Evolutionary conservation across 208 protist genomes (phyloP).

Genomic region (Lotmaria passim): DNA sequence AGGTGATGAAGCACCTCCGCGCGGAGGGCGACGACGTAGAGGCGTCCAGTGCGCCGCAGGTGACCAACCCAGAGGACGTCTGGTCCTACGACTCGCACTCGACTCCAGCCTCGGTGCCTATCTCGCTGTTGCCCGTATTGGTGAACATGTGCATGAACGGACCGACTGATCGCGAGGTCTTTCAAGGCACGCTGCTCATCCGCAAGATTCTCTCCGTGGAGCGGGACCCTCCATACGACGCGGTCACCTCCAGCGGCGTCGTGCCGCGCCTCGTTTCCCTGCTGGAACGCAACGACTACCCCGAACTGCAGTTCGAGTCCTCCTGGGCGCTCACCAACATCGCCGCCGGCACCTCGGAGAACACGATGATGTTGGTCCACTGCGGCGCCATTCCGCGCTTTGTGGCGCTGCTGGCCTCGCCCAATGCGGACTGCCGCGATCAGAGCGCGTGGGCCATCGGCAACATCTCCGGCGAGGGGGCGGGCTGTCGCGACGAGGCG

Average conservation of each 20-base stretch:
- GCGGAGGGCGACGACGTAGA: conserved; percentile 31
- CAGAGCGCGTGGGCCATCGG: conserved; percentile 99
- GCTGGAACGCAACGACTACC: conserved; percentile 76
- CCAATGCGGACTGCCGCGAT: conserved; percentile 94
- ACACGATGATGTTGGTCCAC: conserved; percentile 93
- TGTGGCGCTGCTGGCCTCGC: conserved; percentile 92
- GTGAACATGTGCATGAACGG: conserved; percentile 66
- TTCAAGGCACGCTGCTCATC: conserved; percentile 81
- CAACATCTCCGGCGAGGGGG: conserved; percentile 98
- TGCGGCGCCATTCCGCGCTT: conserved; percentile 96
- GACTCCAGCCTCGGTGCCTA: conserved; percentile 62
- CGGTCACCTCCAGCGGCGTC: conserved; percentile 93
- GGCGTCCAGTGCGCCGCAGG: conserved; percentile 2
- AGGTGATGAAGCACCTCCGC: conserved; percentile 75
- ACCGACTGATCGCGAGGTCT: conserved; percentile 54
- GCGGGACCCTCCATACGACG: conserved; percentile 95
- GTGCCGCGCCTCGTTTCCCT: conserved; percentile 95
- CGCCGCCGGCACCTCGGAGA: conserved; percentile 95
- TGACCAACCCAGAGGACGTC: conserved; percentile 38
- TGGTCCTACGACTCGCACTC: conserved; percentile 59
- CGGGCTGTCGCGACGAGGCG: conserved; percentile 92
- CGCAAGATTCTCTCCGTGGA: conserved; percentile 94
- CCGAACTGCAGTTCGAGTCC: conserved; percentile 97
- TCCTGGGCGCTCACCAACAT: conserved; percentile 99
- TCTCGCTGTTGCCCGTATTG: conserved; percentile 67